Evolutionary conservation across 768 basidiomycete genomes (phyloP).

Genomic region (Pilatotrama ljubarskyi): DNA sequence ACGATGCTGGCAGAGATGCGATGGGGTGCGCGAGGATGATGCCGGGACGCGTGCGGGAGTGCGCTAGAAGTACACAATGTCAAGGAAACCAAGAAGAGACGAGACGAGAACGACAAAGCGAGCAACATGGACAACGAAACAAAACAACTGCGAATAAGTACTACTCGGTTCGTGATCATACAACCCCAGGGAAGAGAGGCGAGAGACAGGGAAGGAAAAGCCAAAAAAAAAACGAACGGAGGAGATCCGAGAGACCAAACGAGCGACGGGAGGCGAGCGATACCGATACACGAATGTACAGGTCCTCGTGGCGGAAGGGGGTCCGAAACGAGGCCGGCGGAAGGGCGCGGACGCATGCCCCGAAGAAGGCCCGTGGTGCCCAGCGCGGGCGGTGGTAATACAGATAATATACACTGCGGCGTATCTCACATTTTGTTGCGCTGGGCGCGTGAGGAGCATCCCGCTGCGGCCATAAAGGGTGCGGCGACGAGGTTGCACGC

Average conservation of each 20-base stretch:
- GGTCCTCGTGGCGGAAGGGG: background rate
- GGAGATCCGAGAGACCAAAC: constrained; percentile 1
- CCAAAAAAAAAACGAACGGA: background rate
- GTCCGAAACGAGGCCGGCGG: background rate
- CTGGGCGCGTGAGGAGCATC: constrained; percentile 4
- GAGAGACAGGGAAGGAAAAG: background rate
- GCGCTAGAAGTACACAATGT: constrained; percentile 22
- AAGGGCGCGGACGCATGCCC: background rate
- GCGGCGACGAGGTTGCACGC: background rate
- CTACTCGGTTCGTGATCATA: constrained; percentile 16
- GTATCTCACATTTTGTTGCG: constrained; percentile 18
- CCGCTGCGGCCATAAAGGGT: background rate
- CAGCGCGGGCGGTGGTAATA: constrained; percentile 9
- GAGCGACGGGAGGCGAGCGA: constrained; percentile 4
- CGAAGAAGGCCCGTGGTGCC: background rate
- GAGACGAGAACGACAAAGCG: constrained; percentile 10
- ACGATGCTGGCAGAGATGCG: background rate
- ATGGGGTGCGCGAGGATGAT: constrained; percentile 10
- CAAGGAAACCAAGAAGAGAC: constrained; percentile 11
- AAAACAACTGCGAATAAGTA: constrained; percentile 15
- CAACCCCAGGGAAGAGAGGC: constrained; percentile 1
- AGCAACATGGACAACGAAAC: constrained; percentile 22
- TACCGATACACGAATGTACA: constrained; percentile 24
- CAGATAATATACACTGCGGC: constrained; percentile 15
- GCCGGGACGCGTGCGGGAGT: background rate